phyloP scores from a whole-genome alignment of 352 stramenopile species.

The Bremia lactucae region DNA sequence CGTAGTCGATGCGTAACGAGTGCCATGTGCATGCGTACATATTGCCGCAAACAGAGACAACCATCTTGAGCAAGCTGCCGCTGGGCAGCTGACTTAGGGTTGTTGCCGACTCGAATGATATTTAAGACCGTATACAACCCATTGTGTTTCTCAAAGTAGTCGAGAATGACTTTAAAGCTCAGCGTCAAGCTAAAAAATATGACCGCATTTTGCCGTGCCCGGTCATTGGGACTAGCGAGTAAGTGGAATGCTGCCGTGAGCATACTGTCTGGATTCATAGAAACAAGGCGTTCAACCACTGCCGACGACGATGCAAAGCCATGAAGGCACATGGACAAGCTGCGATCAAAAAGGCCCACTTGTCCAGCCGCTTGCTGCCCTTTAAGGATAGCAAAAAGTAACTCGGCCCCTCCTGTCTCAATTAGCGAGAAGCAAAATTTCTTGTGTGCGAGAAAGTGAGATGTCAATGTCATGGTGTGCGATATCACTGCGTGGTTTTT shows the following conservation, averaged over 20 bases:
- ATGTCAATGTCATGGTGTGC: slow-evolving; percentile 75
- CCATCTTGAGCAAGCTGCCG: slow-evolving; percentile 74
- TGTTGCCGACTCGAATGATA: slow-evolving; percentile 73
- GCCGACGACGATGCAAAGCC: slow-evolving; percentile 68
- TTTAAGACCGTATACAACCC: slow-evolving; percentile 77
- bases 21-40: slow-evolving; percentile 73
- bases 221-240: slow-evolving; percentile 68
- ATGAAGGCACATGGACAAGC: slow-evolving; percentile 79
- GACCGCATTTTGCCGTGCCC: slow-evolving; percentile 68
- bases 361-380: slow-evolving; percentile 42
- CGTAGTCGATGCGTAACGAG: slow-evolving; percentile 58
- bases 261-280: slow-evolving; percentile 42
- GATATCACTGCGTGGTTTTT: slow-evolving; percentile 72
- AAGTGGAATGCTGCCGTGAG: slow-evolving; percentile 50
- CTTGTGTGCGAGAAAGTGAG: slow-evolving; percentile 79
- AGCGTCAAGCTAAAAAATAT: slow-evolving; percentile 79
- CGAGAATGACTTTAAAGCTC: slow-evolving; percentile 67
- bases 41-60: slow-evolving; percentile 75
- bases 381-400: slow-evolving; percentile 60
- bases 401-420: slow-evolving; percentile 56
- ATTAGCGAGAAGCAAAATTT: slow-evolving; percentile 76
- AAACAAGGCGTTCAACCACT: slow-evolving; percentile 68
- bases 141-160: slow-evolving; percentile 81
- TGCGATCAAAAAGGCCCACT: slow-evolving; percentile 55
- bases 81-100: slow-evolving; percentile 63